A percentile compares a stretch with the other conserved stretches of the same genome.
These are phyloP conservation scores for Backusella sp. DNA, from an alignment of 192 early-diverging fungal species.

Conservation along the genomic window DNA sequence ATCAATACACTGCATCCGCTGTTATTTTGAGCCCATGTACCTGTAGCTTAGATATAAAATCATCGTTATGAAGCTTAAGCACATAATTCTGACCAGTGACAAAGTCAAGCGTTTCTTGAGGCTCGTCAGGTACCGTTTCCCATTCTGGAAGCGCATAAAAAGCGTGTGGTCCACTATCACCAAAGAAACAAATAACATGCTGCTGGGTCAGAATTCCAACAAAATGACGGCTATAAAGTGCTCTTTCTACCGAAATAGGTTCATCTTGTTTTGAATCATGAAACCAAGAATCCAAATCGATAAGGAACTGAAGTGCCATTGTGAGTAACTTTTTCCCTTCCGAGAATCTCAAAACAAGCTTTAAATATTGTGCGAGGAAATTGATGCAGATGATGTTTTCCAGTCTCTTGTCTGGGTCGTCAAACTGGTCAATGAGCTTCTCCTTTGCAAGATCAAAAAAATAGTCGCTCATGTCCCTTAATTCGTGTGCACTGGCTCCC, in stretches of 20 bases:
- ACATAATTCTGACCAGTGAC: neutral
- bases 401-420: neutral
- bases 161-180: neutral
- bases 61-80: neutral
- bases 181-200: neutral
- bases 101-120: neutral
- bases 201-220: neutral
- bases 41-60: neutral
- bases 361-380: neutral
- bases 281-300: neutral
- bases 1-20: neutral
- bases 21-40: neutral
- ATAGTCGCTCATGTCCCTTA: conserved; percentile 1
- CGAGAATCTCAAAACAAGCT: neutral
- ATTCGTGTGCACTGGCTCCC: neutral
- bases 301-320: neutral
- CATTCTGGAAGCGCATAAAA: neutral
- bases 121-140: neutral
- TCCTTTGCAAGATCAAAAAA: conserved; percentile 7
- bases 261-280: neutral
- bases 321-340: neutral
- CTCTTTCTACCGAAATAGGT: neutral
- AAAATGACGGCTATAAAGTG: neutral
- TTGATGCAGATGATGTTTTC: neutral
- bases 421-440: neutral